Base-by-base conservation (phyloP, 2,329 filamentous ascomycete species). In the Chaetomiaceae sp. region DNA sequence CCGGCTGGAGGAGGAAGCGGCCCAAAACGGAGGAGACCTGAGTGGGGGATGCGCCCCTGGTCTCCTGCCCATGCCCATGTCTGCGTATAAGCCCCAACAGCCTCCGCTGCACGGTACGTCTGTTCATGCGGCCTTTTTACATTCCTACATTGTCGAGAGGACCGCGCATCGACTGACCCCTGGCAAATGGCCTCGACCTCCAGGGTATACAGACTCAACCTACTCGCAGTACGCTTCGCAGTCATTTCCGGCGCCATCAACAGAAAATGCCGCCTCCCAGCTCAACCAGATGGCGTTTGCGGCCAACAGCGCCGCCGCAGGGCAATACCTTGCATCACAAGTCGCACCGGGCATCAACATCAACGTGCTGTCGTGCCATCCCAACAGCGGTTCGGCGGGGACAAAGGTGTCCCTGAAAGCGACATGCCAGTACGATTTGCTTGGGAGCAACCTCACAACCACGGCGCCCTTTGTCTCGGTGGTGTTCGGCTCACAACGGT, bases 61-160 rank as follows among this genome's bases (percentile, higher is more conserved):
- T 67, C 69, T 83, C 63, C 73, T 87, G 72, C 83, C 86, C 70
- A 91, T 91, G 86, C 82, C 86, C 71, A 91, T 91, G 86, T 86
- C 87, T 69, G 85, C 85, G 71, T 91, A 89, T 77, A 95, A 95
- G 72, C 72, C 82, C 53, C 82, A 86, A 68, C 77, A 83, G 70
- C 77, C 85, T 69, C 86, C 85, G 68, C 80, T 91, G 74, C 86
- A 92, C 72, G 87, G 90, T 95, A 75, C 74, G 89, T 84, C 31
- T 9, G 17, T 16, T 13, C 4, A n/a, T n/a, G n/a, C n/a, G n/a
- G n/a, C n/a, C n/a, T n/a, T 20, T 17, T 19, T n/a, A 16, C n/a
- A 25, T 16, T 1, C 17, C n/a, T 47, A 14, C 1, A 23, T 10
- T 23, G 2, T 14, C 17, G 33, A 17, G 25, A 12, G 8, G 5